Base-by-base conservation (phyloP, 306 rosid genomes). In the Medicago lupulina region DNA sequence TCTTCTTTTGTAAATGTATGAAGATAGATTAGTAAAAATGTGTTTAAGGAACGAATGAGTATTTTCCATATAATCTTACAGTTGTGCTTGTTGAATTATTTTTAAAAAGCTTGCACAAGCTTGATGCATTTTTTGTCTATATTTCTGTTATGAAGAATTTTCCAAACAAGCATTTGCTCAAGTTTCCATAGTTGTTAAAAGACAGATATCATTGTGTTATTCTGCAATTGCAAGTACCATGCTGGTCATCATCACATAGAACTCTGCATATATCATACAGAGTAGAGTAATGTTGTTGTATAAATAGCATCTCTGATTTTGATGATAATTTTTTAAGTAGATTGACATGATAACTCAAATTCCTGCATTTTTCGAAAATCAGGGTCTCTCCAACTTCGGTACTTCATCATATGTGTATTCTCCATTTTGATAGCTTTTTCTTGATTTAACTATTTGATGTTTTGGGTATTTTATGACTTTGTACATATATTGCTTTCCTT, bases 391-490 rank as follows among this genome's bases (percentile, higher is more conserved):
- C n/a, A n/a, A n/a, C n/a, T n/a, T n/a, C n/a, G n/a, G n/a, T 49
- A 31, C 28, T 82, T 82, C 28, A 17, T 63, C 76, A 53, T 59
- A 53, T 59, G 54, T 83, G 65, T 31, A 39, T 75, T 36, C 61
- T 9, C 31, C 14, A 19, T 67, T 57, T 14, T 72, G 16, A 59
- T 51, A 44, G 46, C 67, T 31, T 61, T 18, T 18, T n/a, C 39
- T 57, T 70, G 23, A 63, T 70, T 74, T 74, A 23, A 31, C 54
- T 34, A 15, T 69, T 60, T 28, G n/a, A 66, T 43, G 15, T 72
- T 61, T 50, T 67, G 23, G 51, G 25, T 38, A 64, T 75, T 46
- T 18, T 18, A 43, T 41, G 60, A 67, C 19, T 64, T 46, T 40
- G 47, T 41, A 54, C 61, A 31, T 44, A 9, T 51, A 49, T 38